Conservation (phyloP, 805 yeast genomes). For the Myxozyma nipponensis region DNA sequence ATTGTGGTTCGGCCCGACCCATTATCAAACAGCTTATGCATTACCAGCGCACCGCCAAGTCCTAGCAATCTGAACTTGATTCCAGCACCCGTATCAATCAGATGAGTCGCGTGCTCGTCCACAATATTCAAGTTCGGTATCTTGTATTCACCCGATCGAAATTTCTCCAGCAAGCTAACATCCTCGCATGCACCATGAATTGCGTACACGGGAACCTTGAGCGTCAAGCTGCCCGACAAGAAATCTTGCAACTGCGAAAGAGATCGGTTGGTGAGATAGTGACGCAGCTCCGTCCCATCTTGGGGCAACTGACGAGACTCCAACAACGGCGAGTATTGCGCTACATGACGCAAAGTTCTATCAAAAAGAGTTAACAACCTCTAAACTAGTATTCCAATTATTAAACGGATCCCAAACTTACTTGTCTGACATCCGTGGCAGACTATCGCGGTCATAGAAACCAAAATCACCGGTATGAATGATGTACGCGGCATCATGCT, state of each 20-base stretch:
- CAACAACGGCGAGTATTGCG: slow-evolving; percentile 60
- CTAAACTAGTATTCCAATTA: not conserved
- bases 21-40: slow-evolving; percentile 64
- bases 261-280: slow-evolving; percentile 21
- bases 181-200: slow-evolving; percentile 77
- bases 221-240: slow-evolving; percentile 42
- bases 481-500: slow-evolving; percentile 49
- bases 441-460: slow-evolving; percentile 58
- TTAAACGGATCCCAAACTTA: slow-evolving; percentile 34
- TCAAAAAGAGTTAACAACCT: slow-evolving; percentile 1
- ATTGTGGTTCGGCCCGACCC: slow-evolving; percentile 48
- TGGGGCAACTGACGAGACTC: slow-evolving; percentile 47
- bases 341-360: slow-evolving; percentile 51
- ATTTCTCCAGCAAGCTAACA: slow-evolving; percentile 59
- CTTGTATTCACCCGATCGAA: slow-evolving; percentile 50
- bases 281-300: slow-evolving; percentile 41
- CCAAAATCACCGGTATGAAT: slow-evolving; percentile 80
- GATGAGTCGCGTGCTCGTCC: slow-evolving; percentile 53
- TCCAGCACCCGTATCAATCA: slow-evolving; percentile 43
- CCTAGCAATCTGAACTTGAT: slow-evolving; percentile 58
- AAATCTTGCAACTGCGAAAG: slow-evolving; percentile 54
- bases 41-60: slow-evolving; percentile 65
- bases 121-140: slow-evolving; percentile 58
- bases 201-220: slow-evolving; percentile 65
- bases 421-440: slow-evolving; percentile 52